These are phyloP conservation scores for Plasmodium vinckei DNA, from an alignment of 169 alveolate genomes.

Conservation along the genomic window DNA sequence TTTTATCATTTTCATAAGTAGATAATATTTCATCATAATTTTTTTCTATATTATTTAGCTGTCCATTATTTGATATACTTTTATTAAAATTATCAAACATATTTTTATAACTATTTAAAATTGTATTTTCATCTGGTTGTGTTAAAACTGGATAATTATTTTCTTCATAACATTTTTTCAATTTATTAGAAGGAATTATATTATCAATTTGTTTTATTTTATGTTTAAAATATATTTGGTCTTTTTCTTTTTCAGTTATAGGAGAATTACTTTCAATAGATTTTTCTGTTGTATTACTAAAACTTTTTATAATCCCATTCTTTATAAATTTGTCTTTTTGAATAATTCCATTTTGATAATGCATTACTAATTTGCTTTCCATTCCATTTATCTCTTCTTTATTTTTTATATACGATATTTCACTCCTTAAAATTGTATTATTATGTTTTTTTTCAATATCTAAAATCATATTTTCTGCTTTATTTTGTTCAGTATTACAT, in stretches of 20 bases:
- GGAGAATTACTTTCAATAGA: too few relatives aligned
- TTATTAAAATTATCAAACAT: neutral
- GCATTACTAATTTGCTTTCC: neutral
- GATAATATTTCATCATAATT: neutral
- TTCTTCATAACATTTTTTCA: neutral
- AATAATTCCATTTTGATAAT: neutral
- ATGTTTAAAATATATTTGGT: neutral
- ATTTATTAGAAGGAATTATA: constrained; percentile 9
- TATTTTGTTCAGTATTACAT: neutral
- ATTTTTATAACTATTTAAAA: constrained; percentile 3
- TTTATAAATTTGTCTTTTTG: neutral
- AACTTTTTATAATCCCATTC: neutral
- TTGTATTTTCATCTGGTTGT: constrained; percentile 18
- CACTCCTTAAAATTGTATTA: neutral
- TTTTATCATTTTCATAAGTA: neutral
- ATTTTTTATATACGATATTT: constrained; percentile 14
- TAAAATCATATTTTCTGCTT: neutral
- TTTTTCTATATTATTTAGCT: constrained; percentile 4
- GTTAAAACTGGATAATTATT: constrained; percentile 1
- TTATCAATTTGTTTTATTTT: neutral
- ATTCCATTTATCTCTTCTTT: neutral
- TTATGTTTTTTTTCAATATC: neutral
- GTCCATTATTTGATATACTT: constrained; percentile 7
- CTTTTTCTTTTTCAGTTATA: constrained; percentile 7
- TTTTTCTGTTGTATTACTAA: neutral